Conservation (phyloP, 1,284 basidiomycete species). For the Puccinia horiana region DNA sequence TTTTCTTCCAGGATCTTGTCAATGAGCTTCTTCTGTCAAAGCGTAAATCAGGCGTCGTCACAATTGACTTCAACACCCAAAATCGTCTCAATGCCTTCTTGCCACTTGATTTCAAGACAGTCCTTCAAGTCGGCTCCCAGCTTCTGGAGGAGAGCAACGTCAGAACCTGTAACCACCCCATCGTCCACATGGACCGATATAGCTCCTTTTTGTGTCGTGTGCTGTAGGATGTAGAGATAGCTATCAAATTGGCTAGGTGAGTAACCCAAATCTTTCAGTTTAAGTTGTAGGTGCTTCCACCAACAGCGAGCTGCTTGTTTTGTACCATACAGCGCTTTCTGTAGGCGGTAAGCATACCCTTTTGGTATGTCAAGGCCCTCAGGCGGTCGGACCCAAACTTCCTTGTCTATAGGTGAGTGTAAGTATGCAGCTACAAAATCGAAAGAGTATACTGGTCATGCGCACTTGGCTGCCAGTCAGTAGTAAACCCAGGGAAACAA, state of each 20-base stretch:
- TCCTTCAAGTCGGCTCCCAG: background rate
- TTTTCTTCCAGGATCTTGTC: background rate
- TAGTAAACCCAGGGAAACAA: too few relatives aligned
- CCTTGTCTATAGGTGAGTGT: too few relatives aligned
- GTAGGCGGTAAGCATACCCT: too few relatives aligned
- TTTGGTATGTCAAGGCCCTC: too few relatives aligned
- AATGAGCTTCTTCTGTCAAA: background rate
- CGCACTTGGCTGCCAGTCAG: too few relatives aligned
- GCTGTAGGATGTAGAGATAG: background rate
- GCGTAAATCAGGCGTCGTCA: background rate
- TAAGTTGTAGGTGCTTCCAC: background rate
- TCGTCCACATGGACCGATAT: slow-evolving; percentile 5
- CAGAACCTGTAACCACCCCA: background rate
- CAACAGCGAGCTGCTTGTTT: slow-evolving; percentile 3
- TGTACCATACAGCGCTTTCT: too few relatives aligned
- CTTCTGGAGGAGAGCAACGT: background rate
- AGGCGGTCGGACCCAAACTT: too few relatives aligned
- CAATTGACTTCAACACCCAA: background rate
- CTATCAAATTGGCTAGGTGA: too few relatives aligned
- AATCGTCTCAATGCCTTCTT: background rate
- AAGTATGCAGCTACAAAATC: too few relatives aligned
- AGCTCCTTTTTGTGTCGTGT: background rate
- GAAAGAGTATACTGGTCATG: too few relatives aligned
- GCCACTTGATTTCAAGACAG: background rate
- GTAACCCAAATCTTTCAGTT: background rate